Percentiles rank a stretch among this genome's conserved stretches.
These are phyloP conservation scores for Westerdykella sp. DNA, from an alignment of 2,329 filamentous ascomycete species.

Conservation along the genomic window DNA sequence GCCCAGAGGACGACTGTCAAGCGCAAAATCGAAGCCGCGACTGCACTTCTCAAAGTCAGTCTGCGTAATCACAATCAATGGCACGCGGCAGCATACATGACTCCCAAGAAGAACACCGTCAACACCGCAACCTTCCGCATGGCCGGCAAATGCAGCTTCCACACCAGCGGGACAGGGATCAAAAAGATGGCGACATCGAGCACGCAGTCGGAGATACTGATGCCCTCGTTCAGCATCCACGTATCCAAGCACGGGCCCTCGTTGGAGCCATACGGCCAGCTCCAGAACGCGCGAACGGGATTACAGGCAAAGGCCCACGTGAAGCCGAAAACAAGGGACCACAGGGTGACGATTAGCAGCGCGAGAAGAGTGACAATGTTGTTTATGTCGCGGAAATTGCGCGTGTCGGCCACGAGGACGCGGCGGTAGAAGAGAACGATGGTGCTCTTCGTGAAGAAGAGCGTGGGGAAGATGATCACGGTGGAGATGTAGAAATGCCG, in stretches of 20 bases:
- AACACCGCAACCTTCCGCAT: too few species aligned
- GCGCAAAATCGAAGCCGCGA: too few species aligned
- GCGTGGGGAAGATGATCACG: conserved; percentile 2
- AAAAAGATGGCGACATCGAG: conserved; percentile 1
- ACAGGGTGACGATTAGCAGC: conserved; percentile 2
- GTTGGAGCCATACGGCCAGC: neutral
- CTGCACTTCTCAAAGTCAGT: too few species aligned
- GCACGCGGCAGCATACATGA: too few species aligned
- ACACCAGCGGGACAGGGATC: conserved; percentile 2
- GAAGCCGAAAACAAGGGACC: conserved; percentile 4
- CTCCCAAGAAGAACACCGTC: too few species aligned
- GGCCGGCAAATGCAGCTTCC: too few species aligned
- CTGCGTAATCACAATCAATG: too few species aligned
- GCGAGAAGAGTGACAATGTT: conserved; percentile 1
- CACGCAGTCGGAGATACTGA: conserved; percentile 1
- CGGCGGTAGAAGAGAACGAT: conserved; percentile 4
- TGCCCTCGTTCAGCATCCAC: conserved; percentile 1
- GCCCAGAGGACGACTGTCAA: too few species aligned
- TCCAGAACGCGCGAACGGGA: conserved; percentile 2
- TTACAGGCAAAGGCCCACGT: conserved; percentile 3
- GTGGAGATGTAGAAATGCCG: conserved; percentile 3
- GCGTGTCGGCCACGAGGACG: conserved; percentile 1
- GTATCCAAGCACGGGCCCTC: conserved; percentile 1
- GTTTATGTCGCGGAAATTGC: conserved; percentile 1
- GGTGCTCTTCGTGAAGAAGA: conserved; percentile 5